Conservation (phyloP, 306 rosid species). For the Cucurbita maxima region DNA sequence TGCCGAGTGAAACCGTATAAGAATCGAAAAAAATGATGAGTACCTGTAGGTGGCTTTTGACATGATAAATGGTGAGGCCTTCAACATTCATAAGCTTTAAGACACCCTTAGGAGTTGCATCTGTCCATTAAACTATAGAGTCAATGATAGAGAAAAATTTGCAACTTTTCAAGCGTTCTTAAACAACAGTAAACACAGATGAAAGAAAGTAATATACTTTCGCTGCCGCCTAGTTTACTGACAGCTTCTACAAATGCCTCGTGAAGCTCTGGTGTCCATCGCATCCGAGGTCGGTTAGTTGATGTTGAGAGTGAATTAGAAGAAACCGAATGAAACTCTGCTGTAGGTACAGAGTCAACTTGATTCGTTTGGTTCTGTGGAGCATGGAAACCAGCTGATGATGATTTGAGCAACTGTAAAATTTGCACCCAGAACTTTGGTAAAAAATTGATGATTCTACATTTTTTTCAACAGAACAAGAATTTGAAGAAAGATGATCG, state of each 20-base stretch:
- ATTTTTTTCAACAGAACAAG: background rate
- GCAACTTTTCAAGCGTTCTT: background rate
- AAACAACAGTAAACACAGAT: background rate
- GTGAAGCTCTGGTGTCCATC: conserved; percentile 96
- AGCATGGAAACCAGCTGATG: conserved; percentile 23
- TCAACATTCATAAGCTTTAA: conserved; percentile 71
- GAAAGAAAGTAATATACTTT: conserved; percentile 33
- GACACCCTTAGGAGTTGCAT: conserved; percentile 96
- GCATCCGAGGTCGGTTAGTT: conserved; percentile 70
- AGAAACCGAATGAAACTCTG: conserved; percentile 25
- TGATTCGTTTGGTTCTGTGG: conserved; percentile 24
- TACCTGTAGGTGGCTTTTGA: conserved; percentile 95
- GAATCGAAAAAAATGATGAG: background rate
- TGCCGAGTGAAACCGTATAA: background rate
- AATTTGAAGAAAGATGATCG: background rate
- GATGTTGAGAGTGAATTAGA: conserved; percentile 29
- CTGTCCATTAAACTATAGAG: conserved; percentile 27
- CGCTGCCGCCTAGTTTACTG: conserved; percentile 78
- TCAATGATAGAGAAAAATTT: conserved; percentile 1
- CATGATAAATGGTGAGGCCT: conserved; percentile 88
- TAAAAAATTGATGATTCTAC: background rate
- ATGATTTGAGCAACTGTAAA: conserved; percentile 16
- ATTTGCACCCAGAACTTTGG: background rate
- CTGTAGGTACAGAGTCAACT: conserved; percentile 16
- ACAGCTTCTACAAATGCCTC: conserved; percentile 92